Evolutionary conservation across 2,329 filamentous ascomycete species (phyloP).

Genomic region (Xylariaceae sp.): DNA sequence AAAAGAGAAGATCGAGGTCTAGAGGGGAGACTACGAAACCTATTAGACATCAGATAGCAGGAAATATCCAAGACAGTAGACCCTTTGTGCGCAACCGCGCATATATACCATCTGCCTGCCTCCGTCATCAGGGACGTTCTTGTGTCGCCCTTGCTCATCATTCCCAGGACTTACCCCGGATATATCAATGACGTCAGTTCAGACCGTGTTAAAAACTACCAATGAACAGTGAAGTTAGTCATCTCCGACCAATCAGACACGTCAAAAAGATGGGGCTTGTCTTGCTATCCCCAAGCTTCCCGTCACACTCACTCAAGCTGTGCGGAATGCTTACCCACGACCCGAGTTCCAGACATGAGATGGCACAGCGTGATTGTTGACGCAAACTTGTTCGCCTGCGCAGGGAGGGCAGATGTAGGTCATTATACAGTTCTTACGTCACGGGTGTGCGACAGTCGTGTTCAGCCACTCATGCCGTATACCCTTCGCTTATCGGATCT

Average conservation of each 20-base stretch:
- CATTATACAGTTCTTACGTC: background rate
- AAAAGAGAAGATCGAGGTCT: no score
- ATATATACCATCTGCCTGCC: background rate
- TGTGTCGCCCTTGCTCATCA: background rate
- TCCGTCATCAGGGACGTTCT: background rate
- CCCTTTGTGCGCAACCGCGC: background rate
- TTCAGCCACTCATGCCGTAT: background rate
- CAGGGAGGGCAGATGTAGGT: background rate
- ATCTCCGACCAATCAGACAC: background rate
- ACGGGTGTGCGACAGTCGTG: background rate
- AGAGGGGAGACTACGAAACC: no score
- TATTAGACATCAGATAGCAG: no score
- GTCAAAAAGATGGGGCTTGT: background rate
- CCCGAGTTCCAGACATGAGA: no score
- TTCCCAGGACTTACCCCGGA: background rate
- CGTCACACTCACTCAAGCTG: no score
- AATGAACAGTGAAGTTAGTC: no score
- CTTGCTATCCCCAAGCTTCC: no score
- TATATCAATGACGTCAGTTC: constrained; percentile 14
- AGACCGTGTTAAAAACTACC: background rate
- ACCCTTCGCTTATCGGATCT: constrained; percentile 16
- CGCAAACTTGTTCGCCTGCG: no score
- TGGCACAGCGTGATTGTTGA: no score
- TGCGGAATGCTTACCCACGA: no score
- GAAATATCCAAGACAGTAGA: background rate